Base-by-base conservation (phyloP, 2,329 filamentous ascomycete species). In the Tolypocladium paradoxum region DNA sequence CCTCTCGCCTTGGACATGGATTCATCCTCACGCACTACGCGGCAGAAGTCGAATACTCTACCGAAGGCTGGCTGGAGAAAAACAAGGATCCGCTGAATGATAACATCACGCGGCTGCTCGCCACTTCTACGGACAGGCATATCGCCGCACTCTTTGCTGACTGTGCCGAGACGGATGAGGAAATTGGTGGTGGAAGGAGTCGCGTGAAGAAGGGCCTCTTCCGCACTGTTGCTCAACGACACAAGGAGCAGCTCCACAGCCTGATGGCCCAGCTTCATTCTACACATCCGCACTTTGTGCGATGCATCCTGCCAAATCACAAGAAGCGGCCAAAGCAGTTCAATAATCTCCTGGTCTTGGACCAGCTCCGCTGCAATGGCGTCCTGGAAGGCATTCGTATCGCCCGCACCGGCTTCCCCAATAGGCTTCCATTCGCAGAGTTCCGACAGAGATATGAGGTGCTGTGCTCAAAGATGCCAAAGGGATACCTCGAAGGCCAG, bases 71-170 rank as follows among this genome's bases (percentile, higher is more conserved):
- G 93, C 74, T 99, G 35, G 92, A 97, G 69, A 99, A 97, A 78
- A 99, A 99, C 76, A 99, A 99, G 68, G 93, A 99, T 64, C 95
- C 93, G 1, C 71, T 99, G 47, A 97, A 97, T 63, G 95, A 99
- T 76, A 99, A 97, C 57, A 80, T 99, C 57, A 99, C 95, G 0
- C 83, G 90, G 24, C 78, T 99, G 8, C 79, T 99, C 36, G 88
- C 91, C 37, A 77, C 79, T 16, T 99, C 95, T 1, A 83, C 78
- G 2, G 85, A 97, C 65, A 83, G 81, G 57, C 92, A 99, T 64
- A 78, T 97, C 56, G 88, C 90, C 2, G 80, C 78, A 38, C 77
- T 99, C 0, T 99, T 99, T 67, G 76, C 81, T 6, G 95, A 99
- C 68, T 99, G 92, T 63, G 86, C 84, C 8, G 91, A 95, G 53